These are phyloP conservation scores for Scutellaria minor DNA, from an alignment of 257 asterid genomes.

Conservation along the genomic window DNA sequence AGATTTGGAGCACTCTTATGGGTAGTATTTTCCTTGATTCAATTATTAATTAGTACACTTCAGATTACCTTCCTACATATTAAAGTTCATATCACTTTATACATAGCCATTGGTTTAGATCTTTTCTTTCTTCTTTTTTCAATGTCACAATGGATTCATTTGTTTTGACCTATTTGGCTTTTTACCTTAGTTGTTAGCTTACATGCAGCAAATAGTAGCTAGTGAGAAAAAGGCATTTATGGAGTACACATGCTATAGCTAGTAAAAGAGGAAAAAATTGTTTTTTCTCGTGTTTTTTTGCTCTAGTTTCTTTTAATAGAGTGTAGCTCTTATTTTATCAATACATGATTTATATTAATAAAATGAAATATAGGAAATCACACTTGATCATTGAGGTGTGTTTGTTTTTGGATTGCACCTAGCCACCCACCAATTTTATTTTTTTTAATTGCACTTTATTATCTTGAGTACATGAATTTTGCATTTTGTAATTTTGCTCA, in stretches of 20 bases:
- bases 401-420: no score
- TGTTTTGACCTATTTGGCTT: background rate
- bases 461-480: no score
- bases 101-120: no score
- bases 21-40: conserved; percentile 25
- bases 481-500: no score
- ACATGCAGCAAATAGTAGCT: background rate
- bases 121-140: background rate
- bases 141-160: background rate
- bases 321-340: no score
- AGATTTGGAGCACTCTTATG: conserved; percentile 1
- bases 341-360: no score
- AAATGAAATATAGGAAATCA: no score
- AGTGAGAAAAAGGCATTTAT: background rate
- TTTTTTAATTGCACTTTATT: no score
- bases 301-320: no score
- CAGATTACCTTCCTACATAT: background rate
- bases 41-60: background rate
- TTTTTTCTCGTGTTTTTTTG: no score
- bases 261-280: background rate
- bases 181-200: conserved; percentile 11
- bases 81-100: background rate
- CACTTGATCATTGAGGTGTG: no score
- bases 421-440: no score
- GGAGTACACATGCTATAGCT: background rate